These are phyloP conservation scores for Ceratocystis ficicola DNA, from an alignment of 2,329 filamentous ascomycete species.

Conservation along the genomic window DNA sequence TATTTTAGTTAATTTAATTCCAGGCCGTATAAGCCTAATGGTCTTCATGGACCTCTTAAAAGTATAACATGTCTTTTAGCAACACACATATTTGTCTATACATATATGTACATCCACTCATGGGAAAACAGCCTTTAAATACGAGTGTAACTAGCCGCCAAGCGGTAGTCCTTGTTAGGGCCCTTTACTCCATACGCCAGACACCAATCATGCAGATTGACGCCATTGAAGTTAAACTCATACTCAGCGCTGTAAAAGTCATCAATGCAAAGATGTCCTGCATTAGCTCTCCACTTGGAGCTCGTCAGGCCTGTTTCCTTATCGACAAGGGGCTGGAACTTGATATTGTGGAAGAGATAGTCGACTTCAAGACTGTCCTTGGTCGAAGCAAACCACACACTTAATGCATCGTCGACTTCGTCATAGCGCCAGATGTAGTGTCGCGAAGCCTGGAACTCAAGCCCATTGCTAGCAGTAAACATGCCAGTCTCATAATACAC, in stretches of 20 bases:
- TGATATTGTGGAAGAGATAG: conserved; percentile 64
- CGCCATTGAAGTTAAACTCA: conserved; percentile 49
- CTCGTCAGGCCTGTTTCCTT: conserved; percentile 20
- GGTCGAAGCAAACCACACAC: conserved; percentile 60
- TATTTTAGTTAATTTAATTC: neutral
- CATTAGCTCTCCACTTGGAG: conserved; percentile 49
- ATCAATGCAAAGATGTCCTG: conserved; percentile 56
- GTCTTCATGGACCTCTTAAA: no score
- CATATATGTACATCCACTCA: no score
- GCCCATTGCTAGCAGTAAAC: conserved; percentile 45
- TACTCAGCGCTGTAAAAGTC: conserved; percentile 62
- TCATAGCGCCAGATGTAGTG: conserved; percentile 64
- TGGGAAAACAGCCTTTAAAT: neutral
- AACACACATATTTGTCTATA: neutral
- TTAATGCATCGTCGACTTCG: conserved; percentile 46
- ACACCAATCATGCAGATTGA: conserved; percentile 46
- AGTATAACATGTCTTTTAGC: neutral
- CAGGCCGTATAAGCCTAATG: no score
- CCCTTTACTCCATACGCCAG: conserved; percentile 56
- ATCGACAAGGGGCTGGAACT: conserved; percentile 39
- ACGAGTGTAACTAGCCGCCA: conserved; percentile 42
- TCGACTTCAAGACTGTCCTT: conserved; percentile 52
- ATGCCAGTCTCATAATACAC: conserved; percentile 57
- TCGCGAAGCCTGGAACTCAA: conserved; percentile 47
- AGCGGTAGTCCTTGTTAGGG: conserved; percentile 61